Percentiles rank a stretch among this genome's conserved stretches.
Conservation (phyloP, 2,329 filamentous ascomycete genomes). For the Colletotrichum sublineola region DNA sequence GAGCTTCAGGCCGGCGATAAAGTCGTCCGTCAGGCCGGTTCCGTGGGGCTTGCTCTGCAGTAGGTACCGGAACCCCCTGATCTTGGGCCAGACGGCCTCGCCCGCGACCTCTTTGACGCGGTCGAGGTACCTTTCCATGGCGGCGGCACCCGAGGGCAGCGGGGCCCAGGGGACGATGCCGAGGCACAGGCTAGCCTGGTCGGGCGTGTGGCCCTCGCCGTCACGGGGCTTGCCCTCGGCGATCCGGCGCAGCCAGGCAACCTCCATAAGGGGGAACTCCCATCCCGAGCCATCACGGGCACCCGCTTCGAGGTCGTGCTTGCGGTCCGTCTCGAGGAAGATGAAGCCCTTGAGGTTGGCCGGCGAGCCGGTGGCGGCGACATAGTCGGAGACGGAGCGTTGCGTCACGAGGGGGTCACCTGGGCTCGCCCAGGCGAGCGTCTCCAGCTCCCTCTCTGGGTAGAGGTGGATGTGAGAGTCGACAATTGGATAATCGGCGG, state of each 20-base stretch:
- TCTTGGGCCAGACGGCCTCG: constrained; percentile 70
- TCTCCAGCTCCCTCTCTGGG: constrained; percentile 74
- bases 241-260: constrained; percentile 77
- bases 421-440: constrained; percentile 77
- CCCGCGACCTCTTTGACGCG: constrained; percentile 73
- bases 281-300: constrained; percentile 69
- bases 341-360: constrained; percentile 76
- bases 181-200: constrained; percentile 69
- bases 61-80: constrained; percentile 86
- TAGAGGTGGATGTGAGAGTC: constrained; percentile 95
- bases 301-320: constrained; percentile 66
- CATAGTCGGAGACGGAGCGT: constrained; percentile 76
- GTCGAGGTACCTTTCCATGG: constrained; percentile 75
- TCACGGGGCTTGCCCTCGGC: constrained; percentile 69
- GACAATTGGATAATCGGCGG: constrained; percentile 73
- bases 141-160: constrained; percentile 72
- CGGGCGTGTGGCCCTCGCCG: constrained; percentile 69
- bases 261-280: constrained; percentile 77
- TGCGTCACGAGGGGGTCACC: constrained; percentile 71
- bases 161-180: constrained; percentile 91
- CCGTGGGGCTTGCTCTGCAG: constrained; percentile 81
- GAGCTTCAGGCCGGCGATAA: constrained; percentile 75
- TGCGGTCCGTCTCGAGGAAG: constrained; percentile 86
- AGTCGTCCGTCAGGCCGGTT: constrained; percentile 72
- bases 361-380: constrained; percentile 57